phyloP scores from a whole-genome alignment of 1,284 basidiomycete genomes.

The Pascua sp. region DNA sequence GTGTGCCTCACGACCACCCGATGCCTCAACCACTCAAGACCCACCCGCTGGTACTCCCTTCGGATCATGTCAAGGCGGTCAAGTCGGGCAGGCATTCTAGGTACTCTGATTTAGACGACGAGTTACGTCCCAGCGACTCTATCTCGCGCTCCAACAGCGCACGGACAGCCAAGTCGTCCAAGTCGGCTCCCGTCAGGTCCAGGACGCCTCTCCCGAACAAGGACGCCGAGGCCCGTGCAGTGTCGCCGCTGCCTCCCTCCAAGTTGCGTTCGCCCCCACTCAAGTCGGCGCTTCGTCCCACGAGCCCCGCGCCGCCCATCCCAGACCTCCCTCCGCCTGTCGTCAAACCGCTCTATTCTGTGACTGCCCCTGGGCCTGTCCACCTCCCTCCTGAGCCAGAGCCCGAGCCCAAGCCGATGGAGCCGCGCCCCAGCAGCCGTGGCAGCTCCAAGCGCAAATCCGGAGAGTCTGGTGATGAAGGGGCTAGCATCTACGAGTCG shows the following conservation, averaged over 20 bases:
- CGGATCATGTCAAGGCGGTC: neutral
- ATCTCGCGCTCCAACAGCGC: slow-evolving; percentile 26
- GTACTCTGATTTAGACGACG: slow-evolving; percentile 5
- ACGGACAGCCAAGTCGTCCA: slow-evolving; percentile 1
- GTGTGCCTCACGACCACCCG: slow-evolving; percentile 15
- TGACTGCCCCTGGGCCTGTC: slow-evolving; percentile 43
- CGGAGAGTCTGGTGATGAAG: slow-evolving; percentile 23
- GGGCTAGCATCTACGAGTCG: slow-evolving; percentile 43
- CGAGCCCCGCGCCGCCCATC: slow-evolving; percentile 23
- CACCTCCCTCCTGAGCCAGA: slow-evolving; percentile 20
- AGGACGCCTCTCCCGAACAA: neutral
- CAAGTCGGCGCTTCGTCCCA: slow-evolving; percentile 46
- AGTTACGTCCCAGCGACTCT: slow-evolving; percentile 19
- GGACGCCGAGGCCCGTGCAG: slow-evolving; percentile 3
- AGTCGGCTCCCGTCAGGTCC: neutral
- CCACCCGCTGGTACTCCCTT: slow-evolving; percentile 5
- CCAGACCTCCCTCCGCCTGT: slow-evolving; percentile 2
- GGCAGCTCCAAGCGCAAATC: slow-evolving; percentile 26
- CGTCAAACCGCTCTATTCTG: slow-evolving; percentile 32
- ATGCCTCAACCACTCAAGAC: neutral
- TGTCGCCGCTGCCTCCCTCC: slow-evolving; percentile 40
- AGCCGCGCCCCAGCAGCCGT: slow-evolving; percentile 11
- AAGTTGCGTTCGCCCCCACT: slow-evolving; percentile 41
- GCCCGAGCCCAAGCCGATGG: slow-evolving; percentile 2
- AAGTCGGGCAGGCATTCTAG: neutral